Evolutionary conservation across 208 protist species (phyloP), one percentile per base, ranked within the genome.

Genomic region (Crithidia thermophila): DNA sequence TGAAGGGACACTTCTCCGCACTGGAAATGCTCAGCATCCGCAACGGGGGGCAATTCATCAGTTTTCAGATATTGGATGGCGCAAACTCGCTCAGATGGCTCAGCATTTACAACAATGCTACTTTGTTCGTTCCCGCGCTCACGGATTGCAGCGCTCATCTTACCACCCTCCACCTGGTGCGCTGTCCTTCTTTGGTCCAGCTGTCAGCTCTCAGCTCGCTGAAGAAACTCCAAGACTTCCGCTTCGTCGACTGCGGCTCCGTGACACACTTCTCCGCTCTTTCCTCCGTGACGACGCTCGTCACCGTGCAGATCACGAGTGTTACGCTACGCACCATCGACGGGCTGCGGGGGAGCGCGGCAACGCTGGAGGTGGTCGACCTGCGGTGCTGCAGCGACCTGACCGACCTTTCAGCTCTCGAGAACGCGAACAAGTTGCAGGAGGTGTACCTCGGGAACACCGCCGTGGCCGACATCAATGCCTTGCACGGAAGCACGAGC

Each of bases 341-440:
- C 11, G 57, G 36, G 2, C 25, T 65, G 51, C 37, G 49, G 21
- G 37, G 30, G 14, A 63, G 57, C 16, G 56, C 57, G 27, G 16
- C 51, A 4, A 28, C 4, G 0, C 23, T 66, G 21, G 51, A 61
- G 33, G 67, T 60, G 47, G 14, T 73, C 14, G 43, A 73, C 31
- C 16, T 73, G 30, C 60, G 57, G n/a, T 40, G 51, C 18, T 73
- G 58, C 40, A 18, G 49, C 2, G 10, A n/a, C 28, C 67, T 73
- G 10, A 52, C 47, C 30, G 39, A 50, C 50, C 50, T 73, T 27
- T 11, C n/a, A 9, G 18, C 57, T 23, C 28, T 73, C 16, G 4
- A 10, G 7, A 14, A 18, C 9, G 60, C 60, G 16, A 16, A 20
- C 11, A 36, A 43, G 18, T 14, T 73, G 30, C 57, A 43, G 20